Base-by-base conservation (phyloP, 805 yeast species). In the Candida anglica region DNA sequence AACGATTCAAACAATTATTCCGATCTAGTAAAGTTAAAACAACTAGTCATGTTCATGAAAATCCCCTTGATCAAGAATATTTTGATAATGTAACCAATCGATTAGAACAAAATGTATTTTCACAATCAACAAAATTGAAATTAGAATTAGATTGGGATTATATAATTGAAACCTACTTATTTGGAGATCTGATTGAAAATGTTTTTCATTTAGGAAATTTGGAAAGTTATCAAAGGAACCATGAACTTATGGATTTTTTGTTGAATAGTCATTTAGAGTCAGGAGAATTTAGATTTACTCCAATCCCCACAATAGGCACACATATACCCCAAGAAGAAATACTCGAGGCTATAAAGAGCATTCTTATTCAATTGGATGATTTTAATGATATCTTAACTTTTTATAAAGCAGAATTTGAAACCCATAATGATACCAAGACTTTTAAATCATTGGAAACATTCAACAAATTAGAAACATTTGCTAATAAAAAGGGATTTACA, bases 81-180 rank as follows among this genome's bases (percentile, higher is more conserved):
- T 31, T 27, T 16, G 25, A 19, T 7, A 21, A 31, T 19, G 28
- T 32, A 19, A 32, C 26, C 16, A 16, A 31, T 8, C 16, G 8
- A 8, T 19, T 41, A 11, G 23, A 27, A 11, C 19, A 27, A n/a
- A 21, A 27, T 5, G 27, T 24, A 21, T 39, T 37, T 33, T 21
- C 21, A 19, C 21, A 36, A 4, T 25, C 39, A 5, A 26, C 33
- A 2, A 30, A 29, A 17, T 25, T 30, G 19, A 32, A 25, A 9
- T 28, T 40, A 11, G 19, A 37, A 5, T 15, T 50, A 5, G 30
- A 43, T 13, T 51, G 47, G 46, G 34, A 21, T 5, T 38, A 37
- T n/a, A 45, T 46, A 3, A 44, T 47, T n/a, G 54, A 51, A 28
- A 37, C 39, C 2, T 39, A 46, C 36, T 34, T 50, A 8, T 51